Percentiles rank a stretch among this genome's conserved stretches.
phyloP scores from a whole-genome alignment of 2,329 filamentous ascomycete species.

The Fusarium sp. region DNA sequence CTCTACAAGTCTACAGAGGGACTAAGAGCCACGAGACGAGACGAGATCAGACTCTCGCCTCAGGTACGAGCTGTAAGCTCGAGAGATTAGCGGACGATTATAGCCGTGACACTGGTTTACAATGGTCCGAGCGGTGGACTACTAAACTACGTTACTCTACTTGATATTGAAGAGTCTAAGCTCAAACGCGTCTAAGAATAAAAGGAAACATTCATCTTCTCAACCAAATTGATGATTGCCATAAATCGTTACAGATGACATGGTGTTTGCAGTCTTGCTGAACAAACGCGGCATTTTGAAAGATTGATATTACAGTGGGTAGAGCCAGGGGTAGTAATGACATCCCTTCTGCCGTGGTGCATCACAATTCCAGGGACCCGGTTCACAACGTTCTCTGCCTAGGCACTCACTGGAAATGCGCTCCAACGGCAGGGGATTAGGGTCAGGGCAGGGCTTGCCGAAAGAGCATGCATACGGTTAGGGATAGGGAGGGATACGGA shows the following conservation, averaged over 20 bases:
- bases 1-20: background rate
- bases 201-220: background rate
- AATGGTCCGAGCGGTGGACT: conserved; percentile 8
- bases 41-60: conserved; percentile 1
- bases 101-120: conserved; percentile 6
- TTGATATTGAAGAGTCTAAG: background rate
- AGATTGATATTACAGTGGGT: background rate
- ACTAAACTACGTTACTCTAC: background rate
- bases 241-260: background rate
- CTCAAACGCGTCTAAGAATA: background rate
- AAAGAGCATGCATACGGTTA: conserved; percentile 10
- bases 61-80: conserved; percentile 10
- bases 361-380: conserved; percentile 29
- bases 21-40: background rate
- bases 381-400: conserved; percentile 1
- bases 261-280: background rate
- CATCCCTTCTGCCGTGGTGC: background rate
- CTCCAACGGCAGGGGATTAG: conserved; percentile 10
- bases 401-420: background rate
- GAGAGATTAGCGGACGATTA: conserved; percentile 13
- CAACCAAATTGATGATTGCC: background rate
- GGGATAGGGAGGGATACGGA: background rate
- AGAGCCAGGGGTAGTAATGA: background rate
- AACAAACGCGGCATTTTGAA: background rate
- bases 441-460: conserved; percentile 18